Evolutionary conservation across 2,329 filamentous ascomycete genomes (phyloP), one percentile per base, ranked within the genome.

Genomic region (Uncinocarpus reesii): DNA sequence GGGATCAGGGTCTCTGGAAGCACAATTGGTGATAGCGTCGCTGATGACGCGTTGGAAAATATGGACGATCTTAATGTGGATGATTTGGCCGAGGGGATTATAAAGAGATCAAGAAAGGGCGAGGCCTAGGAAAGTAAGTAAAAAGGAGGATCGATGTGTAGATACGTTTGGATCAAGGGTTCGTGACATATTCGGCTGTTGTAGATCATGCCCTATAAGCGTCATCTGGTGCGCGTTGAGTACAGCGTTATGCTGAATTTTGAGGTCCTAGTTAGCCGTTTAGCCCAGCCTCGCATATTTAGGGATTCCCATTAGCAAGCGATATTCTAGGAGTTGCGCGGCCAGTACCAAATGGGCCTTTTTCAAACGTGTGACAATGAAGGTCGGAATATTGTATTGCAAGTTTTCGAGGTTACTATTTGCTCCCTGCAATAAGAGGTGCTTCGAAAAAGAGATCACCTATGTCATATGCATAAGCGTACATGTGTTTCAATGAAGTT

Each of bases 31-130:
- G 62, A 70, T 44, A 71, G 70, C 55, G 61, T 75, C 3, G 62
- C 73, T 21, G 74, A 78, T 38, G 75, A 77, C 57, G 53, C 74
- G 20, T 65, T 66, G 44, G 65, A 67, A 13, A 65, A 68, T 50
- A 52, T 60, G 18, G 60, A 65, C 23, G 61, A 65, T 32, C 54
- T 64, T 42, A 61, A 64, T 47, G 56, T 64, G 16, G 58, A 60
- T 23, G 59, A 61, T 32, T 60, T 59, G 46, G 57, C 67, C 20
- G 53, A 58, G 32, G 58, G 55, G 35, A 57, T 58, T 7, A 52
- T 66, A 20, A 62, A 65, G 48, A 53, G 57, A 48, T 57, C 58
- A 20, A 64, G 26, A 65, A 37, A 28, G 32, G 37, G n/a, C 36
- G 35, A 36, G 24, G 23, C 26, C 13, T 35, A 16, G 43, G 29